Evolutionary conservation across 768 basidiomycete species (phyloP).

Genomic region (Auricularia cornea): DNA sequence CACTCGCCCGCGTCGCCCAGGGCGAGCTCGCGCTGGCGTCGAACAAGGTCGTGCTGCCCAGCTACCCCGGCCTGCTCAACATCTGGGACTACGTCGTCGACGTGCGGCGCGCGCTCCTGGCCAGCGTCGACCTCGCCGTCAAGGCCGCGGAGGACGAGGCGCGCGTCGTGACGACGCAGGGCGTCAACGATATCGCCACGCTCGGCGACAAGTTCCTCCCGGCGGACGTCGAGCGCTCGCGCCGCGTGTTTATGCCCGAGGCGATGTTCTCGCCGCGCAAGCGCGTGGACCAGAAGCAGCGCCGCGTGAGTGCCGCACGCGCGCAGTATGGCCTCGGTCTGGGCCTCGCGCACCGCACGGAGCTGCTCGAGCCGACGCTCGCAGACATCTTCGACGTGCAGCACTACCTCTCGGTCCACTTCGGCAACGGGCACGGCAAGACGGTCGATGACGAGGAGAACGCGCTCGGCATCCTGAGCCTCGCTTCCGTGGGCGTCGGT

Average conservation of each 20-base stretch:
- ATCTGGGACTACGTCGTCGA: slow-evolving; percentile 83
- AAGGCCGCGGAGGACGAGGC: slow-evolving; percentile 78
- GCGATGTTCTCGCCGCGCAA: slow-evolving; percentile 77
- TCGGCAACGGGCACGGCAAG: slow-evolving; percentile 41
- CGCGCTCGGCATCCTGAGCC: slow-evolving; percentile 54
- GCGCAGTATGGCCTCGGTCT: slow-evolving; percentile 75
- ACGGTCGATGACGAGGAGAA: slow-evolving; percentile 31
- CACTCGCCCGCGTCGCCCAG: slow-evolving; percentile 66
- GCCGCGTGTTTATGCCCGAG: slow-evolving; percentile 88
- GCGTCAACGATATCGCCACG: slow-evolving; percentile 56
- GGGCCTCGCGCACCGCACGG: slow-evolving; percentile 66
- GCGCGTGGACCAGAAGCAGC: slow-evolving; percentile 28
- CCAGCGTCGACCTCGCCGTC: slow-evolving; percentile 73
- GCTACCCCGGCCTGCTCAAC: slow-evolving; percentile 74
- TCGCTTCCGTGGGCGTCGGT: slow-evolving; percentile 72
- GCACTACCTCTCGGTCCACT: slow-evolving; percentile 66
- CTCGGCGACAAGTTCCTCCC: slow-evolving; percentile 76
- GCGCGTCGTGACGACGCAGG: slow-evolving; percentile 50
- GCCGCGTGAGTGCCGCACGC: slow-evolving; percentile 21
- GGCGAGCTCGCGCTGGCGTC: slow-evolving; percentile 61
- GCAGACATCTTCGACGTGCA: slow-evolving; percentile 82
- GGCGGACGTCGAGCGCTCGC: slow-evolving; percentile 68
- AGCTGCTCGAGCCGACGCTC: slow-evolving; percentile 71
- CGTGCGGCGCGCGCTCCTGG: slow-evolving; percentile 68
- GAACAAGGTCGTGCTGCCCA: slow-evolving; percentile 47